Evolutionary conservation across 208 protist genomes (phyloP), one percentile per base, ranked within the genome.

Genomic region (Histomonas meleagridis): DNA sequence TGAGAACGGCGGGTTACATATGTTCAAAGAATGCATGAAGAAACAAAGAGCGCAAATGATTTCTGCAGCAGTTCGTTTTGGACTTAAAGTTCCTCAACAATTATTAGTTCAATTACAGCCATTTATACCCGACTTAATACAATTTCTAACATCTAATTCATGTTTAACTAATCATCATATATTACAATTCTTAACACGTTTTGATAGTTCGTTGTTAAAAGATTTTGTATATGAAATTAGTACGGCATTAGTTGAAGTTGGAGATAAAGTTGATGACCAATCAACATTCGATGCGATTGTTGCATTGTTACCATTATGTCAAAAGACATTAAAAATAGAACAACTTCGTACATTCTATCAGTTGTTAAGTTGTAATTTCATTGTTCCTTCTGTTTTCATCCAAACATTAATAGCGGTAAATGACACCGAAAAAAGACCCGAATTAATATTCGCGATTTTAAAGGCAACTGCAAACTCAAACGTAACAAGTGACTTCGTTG

Each of bases 211-310:
- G 9, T 12, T 38, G 48, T 51, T 81, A 9, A 23, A 26, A 1
- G 70, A 81, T 10, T 81, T 81, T 51, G 23, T 18, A 43, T 23
- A 14, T 16, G 35, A 21, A 81, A 81, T 81, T 28, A 18, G 40
- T 3, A 7, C 10, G 3, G 35, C 70, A 23, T 21, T 81, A 14
- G 5, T 81, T 43, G n/a, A 81, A n/a, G n/a, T 81, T 16, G 18
- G 1, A 51, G 14, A 48, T 3, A 51, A 81, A 4, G 70, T 81
- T 81, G 70, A 81, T n/a, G 70, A 81, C 21, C 70, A 81, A 51
- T 32, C 26, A 81, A 43, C 70, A 21, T 81, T 81, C 28, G 35
- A 81, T 81, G 70, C 70, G n/a, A 81, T 81, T 81, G 70, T 43
- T 81, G 43, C 12, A 32, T 35, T 81, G 10, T 81, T 81, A 43